Percentiles rank a stretch among this genome's conserved stretches.
phyloP scores from a whole-genome alignment of 495 filamentous ascomycete genomes.

The Neurospora hispaniola region DNA sequence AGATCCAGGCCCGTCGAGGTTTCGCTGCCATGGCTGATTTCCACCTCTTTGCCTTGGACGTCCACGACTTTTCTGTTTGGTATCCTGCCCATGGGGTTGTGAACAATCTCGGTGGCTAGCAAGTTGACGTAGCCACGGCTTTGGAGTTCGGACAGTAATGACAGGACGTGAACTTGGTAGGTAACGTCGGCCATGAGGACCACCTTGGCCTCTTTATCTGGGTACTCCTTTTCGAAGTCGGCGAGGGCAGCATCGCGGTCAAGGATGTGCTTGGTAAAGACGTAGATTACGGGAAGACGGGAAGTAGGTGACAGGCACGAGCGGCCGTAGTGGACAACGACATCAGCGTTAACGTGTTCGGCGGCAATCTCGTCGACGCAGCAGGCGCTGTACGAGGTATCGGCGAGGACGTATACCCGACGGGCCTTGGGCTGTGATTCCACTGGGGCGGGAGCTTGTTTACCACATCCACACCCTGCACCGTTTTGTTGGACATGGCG shows the following conservation, averaged over 20 bases:
- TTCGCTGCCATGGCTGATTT: constrained; percentile 2
- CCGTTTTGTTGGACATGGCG: background rate
- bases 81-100: constrained; percentile 67
- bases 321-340: constrained; percentile 89
- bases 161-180: constrained; percentile 58
- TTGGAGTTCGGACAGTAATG: constrained; percentile 39
- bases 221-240: constrained; percentile 60
- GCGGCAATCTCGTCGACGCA: constrained; percentile 97
- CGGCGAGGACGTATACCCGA: constrained; percentile 71
- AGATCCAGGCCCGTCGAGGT: constrained; percentile 34
- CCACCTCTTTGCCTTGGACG: background rate
- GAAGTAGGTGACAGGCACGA: constrained; percentile 87
- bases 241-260: constrained; percentile 43
- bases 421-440: constrained; percentile 7
- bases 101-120: constrained; percentile 58
- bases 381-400: constrained; percentile 94
- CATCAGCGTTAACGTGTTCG: constrained; percentile 84
- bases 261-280: constrained; percentile 70
- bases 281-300: constrained; percentile 78
- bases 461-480: background rate
- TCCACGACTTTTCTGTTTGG: constrained; percentile 62
- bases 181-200: constrained; percentile 87
- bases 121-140: constrained; percentile 58
- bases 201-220: constrained; percentile 49
- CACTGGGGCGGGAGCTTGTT: background rate